Evolutionary conservation across 2,329 filamentous ascomycete genomes (phyloP), one percentile per base, ranked within the genome.

Genomic region (Xylariaceae sp.): DNA sequence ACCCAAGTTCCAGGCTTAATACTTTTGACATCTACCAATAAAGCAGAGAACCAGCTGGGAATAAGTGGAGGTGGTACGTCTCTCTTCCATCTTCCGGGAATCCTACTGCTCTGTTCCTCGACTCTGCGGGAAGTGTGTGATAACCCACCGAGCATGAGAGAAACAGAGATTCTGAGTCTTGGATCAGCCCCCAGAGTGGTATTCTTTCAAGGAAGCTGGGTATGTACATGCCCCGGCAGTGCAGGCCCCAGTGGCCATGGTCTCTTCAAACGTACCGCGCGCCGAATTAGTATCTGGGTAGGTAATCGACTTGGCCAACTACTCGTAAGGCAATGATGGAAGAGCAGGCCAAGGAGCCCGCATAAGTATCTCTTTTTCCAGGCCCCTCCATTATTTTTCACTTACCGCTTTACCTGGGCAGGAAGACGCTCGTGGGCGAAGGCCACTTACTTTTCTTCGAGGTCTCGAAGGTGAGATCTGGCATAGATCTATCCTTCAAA

Each of bases 31-130:
- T n/a, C n/a, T n/a, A n/a, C n/a, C n/a, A n/a, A n/a, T n/a, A n/a
- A n/a, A n/a, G n/a, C n/a, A n/a, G n/a, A n/a, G n/a, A n/a, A n/a
- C n/a, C n/a, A n/a, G n/a, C 68, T 16, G 66, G 67, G 60, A 76
- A 83, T 14, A 84, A 58, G 51, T 70, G 76, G 42, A 80, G 63
- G 47, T 83, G 76, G 54, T 76, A 83, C 2, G 68, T 43, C 42
- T 62, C 64, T 25, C 57, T 51, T 18, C 52, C 49, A 16, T 50
- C 51, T 27, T 58, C 55, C 31, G 70, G 46, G 19, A 68, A 60
- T 15, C 68, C 63, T 1, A 67, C 26, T 2, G 65, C 65, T 25
- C 50, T 53, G 11, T 57, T 53, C n/a, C 66, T 51, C 1, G 53
- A 48, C 16, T 57, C 52, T 2, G 54, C 42, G 14, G 52, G 41